Evolutionary conservation across 306 rosid genomes (phyloP).

Genomic region (Prunus mira): DNA sequence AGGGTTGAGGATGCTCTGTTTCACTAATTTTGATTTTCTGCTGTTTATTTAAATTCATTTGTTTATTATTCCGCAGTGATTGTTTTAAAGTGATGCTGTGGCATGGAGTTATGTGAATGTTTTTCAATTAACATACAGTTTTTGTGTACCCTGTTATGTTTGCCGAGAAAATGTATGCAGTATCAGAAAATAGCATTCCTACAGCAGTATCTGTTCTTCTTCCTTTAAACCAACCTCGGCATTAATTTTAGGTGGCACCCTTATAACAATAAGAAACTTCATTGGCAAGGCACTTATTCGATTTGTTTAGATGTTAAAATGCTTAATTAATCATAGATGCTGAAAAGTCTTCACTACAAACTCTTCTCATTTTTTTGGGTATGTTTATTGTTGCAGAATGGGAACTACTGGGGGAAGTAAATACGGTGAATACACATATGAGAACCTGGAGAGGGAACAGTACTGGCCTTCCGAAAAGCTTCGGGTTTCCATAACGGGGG

Average conservation of each 20-base stretch:
- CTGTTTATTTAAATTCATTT: neutral
- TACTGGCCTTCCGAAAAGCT: slow-evolving; percentile 93
- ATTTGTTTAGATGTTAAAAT: neutral
- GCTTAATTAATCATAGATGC: neutral
- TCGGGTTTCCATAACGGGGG: slow-evolving; percentile 86
- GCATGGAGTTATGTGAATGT: too few species aligned
- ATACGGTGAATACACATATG: slow-evolving; percentile 76
- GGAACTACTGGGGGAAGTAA: slow-evolving; percentile 54
- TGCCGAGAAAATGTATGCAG: too few species aligned
- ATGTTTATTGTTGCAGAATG: slow-evolving; percentile 51
- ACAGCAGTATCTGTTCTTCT: neutral
- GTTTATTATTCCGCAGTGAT: too few species aligned
- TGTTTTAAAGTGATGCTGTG: too few species aligned
- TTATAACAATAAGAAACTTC: neutral
- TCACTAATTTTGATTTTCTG: neutral
- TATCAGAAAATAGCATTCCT: too few species aligned
- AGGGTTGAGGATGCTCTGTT: slow-evolving; percentile 6
- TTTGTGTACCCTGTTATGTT: neutral
- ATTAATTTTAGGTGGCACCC: neutral
- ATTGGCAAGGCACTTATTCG: neutral
- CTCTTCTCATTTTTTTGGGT: neutral
- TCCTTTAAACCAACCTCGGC: neutral
- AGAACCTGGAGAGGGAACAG: slow-evolving; percentile 78
- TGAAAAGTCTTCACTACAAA: too few species aligned
- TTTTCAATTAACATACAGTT: neutral